Base-by-base conservation (phyloP, 768 basidiomycete species). In the Coprinopsis sp. region DNA sequence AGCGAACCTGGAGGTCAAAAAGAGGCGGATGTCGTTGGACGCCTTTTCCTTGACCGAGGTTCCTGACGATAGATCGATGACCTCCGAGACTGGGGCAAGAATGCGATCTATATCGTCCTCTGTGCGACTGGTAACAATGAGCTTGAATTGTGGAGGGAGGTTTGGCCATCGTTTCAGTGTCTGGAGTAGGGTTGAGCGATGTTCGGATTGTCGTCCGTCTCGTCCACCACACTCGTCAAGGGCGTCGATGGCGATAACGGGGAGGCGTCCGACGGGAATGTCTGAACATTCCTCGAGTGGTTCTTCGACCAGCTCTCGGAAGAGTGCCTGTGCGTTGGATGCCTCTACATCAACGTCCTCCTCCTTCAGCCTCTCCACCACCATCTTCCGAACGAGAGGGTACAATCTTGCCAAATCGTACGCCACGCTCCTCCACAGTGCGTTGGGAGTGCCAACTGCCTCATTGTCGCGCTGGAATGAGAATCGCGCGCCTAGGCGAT, bases 211-310 rank as follows among this genome's bases (percentile, higher is more conserved):
- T 16, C 28, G 28, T 8, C 46, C 48, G 27, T 48, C 44, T 1
- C 53, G 37, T 6, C 57, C 55, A 10, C 60, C 59, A 47, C 60
- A 63, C 40, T 65, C 62, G 34, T 66, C 65, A 36, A 62, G 31
- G 4, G 64, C 65, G 47, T 66, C 65, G 29, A 66, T 51, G 5
- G 65, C 54, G 24, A 64, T 48, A 7, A 60, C 51, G 2, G 53
- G 51, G 16, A 51, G 33, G 14, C 49, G 33, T 11, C 42, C 42
- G 14, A 7, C 14, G 1, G 50, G 47, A 13, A 49, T 45, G 12
- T 49, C 44, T 4, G n/a, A 37, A 25, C 43, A 45, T 19, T 18
- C 39, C 13, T 19, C 46, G 37, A 59, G 43, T 4, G 60, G 54
- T 29, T 53, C 57, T 33, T 54, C 42, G 19, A 63, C 54, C 4